These are phyloP conservation scores for Komagataella ulmi DNA, from an alignment of 805 yeast genomes.

Conservation along the genomic window DNA sequence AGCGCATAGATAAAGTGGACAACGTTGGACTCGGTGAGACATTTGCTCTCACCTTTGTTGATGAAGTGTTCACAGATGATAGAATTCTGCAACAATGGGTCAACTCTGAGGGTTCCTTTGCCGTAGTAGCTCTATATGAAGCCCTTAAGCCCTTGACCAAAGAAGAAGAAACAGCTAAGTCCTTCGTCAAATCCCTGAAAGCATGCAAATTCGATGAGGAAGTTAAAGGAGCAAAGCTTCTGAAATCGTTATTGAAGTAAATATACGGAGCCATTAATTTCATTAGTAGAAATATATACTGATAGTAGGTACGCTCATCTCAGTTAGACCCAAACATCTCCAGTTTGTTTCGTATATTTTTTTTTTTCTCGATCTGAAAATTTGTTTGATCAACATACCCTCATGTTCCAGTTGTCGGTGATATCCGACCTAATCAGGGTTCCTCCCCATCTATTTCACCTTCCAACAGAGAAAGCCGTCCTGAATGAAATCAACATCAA, in stretches of 20 bases:
- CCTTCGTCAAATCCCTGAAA: conserved; percentile 41
- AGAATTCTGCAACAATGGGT: conserved; percentile 58
- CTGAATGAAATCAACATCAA: conserved; percentile 72
- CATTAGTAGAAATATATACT: background rate
- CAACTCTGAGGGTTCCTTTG: conserved; percentile 61
- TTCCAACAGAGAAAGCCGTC: conserved; percentile 60
- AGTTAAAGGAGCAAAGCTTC: conserved; percentile 56
- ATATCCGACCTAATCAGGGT: conserved; percentile 77
- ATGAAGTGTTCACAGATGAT: conserved; percentile 31
- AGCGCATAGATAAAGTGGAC: conserved; percentile 29
- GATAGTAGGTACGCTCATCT: background rate
- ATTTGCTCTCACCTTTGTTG: conserved; percentile 39
- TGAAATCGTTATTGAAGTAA: conserved; percentile 7
- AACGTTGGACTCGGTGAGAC: conserved; percentile 38
- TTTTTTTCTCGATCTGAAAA: background rate
- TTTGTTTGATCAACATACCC: background rate
- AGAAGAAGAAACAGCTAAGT: conserved; percentile 24
- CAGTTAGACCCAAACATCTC: background rate
- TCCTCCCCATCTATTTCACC: conserved; percentile 72
- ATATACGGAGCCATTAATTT: background rate
- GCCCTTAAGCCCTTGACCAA: conserved; percentile 30
- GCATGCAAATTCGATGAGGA: conserved; percentile 24
- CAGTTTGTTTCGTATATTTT: background rate
- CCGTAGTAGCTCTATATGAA: conserved; percentile 71
- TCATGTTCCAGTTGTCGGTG: conserved; percentile 76